A percentile compares a stretch with the other conserved stretches of the same genome.
Evolutionary conservation across 1,284 basidiomycete species (phyloP).

Genomic region (Lignosus rhinocerotis): DNA sequence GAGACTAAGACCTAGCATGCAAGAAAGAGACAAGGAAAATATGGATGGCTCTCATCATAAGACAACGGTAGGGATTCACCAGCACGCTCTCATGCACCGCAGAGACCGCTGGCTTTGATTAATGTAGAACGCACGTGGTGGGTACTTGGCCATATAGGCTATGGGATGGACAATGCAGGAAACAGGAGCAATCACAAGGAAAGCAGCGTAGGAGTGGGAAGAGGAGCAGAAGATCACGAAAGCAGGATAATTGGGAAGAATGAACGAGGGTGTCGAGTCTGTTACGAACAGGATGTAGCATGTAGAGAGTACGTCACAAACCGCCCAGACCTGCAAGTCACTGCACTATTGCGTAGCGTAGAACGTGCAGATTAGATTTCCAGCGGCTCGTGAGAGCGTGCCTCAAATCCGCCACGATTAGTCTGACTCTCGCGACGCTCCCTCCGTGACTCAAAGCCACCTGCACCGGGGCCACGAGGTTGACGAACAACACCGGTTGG

Average conservation of each 20-base stretch:
- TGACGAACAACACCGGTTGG: constrained; percentile 71
- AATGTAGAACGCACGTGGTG: constrained; percentile 13
- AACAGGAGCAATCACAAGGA: constrained; percentile 7
- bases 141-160: constrained; percentile 14
- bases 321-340: constrained; percentile 14
- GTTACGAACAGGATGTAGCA: constrained; percentile 21
- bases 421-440: constrained; percentile 62
- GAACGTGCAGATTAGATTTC: constrained; percentile 60
- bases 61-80: not conserved
- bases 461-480: constrained; percentile 73
- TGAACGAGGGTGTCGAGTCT: constrained; percentile 28
- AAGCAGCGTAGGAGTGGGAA: constrained; percentile 13
- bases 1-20: constrained; percentile 18
- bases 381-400: constrained; percentile 79
- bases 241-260: constrained; percentile 1
- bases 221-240: constrained; percentile 9
- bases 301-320: constrained; percentile 17
- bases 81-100: constrained; percentile 31
- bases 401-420: constrained; percentile 62
- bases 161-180: constrained; percentile 5
- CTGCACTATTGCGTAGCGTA: constrained; percentile 4
- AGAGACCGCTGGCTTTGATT: constrained; percentile 23
- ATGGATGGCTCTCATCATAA: constrained; percentile 13
- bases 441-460: constrained; percentile 69
- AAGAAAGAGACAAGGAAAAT: constrained; percentile 13